phyloP scores from a whole-genome alignment of 257 asterid species.

The Oldenlandia corymbosa region DNA sequence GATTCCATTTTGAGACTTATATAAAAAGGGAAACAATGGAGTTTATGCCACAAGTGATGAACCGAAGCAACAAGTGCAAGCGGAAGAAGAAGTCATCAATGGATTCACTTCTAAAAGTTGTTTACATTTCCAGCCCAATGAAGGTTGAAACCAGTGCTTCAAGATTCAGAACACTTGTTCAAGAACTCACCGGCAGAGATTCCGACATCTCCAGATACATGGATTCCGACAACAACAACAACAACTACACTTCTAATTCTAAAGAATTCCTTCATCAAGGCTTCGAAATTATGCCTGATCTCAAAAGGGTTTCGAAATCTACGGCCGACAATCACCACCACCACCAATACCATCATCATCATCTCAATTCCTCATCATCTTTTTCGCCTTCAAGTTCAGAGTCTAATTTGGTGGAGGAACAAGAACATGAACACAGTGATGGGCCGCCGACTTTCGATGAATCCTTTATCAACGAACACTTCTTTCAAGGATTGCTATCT shows the following conservation, averaged over 20 bases:
- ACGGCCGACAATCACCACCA: not conserved
- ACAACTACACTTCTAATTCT: not conserved
- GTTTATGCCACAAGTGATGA: conserved; percentile 7
- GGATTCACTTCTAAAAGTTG: conserved; percentile 46
- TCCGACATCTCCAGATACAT: conserved; percentile 44
- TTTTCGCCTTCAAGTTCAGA: conserved; percentile 38
- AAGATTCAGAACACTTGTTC: conserved; percentile 57
- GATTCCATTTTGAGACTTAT: not conserved
- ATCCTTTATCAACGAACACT: conserved; percentile 21
- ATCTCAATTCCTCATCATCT: not conserved
- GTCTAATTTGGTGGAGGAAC: conserved; percentile 28
- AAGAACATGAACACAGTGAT: no score
- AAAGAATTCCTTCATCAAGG: conserved; percentile 10
- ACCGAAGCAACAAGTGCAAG: conserved; percentile 22
- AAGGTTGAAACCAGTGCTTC: conserved; percentile 68
- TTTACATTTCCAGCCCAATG: conserved; percentile 83
- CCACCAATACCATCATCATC: conserved; percentile 3
- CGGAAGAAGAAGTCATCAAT: conserved; percentile 24
- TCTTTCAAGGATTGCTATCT: conserved; percentile 6
- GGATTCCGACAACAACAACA: no score
- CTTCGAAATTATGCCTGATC: conserved; percentile 21
- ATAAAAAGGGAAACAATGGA: conserved; percentile 11
- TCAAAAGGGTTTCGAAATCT: not conserved
- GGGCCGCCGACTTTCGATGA: conserved; percentile 19
- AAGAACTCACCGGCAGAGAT: conserved; percentile 62